Percentiles rank a stretch among this genome's conserved stretches.
Conservation (phyloP, 768 basidiomycete species). For the Panus rudis region DNA sequence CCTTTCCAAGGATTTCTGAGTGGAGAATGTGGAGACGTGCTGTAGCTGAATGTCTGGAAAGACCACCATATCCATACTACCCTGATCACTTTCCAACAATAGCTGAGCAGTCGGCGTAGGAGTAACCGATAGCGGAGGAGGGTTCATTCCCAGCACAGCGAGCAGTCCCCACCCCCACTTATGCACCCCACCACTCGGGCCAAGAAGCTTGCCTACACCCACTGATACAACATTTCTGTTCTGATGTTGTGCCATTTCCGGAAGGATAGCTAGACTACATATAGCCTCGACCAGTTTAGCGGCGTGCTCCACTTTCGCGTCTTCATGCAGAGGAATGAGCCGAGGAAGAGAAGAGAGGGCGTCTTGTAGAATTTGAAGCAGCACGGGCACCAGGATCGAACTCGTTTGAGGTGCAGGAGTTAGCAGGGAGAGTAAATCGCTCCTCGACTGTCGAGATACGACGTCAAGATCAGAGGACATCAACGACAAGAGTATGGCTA, state of each 20-base stretch:
- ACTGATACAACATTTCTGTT: constrained; percentile 33
- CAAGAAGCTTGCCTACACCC: constrained; percentile 58
- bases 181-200: constrained; percentile 78
- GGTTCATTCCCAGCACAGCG: constrained; percentile 67
- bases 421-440: constrained; percentile 42
- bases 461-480: constrained; percentile 50
- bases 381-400: constrained; percentile 42
- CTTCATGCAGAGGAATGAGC: constrained; percentile 61
- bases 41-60: constrained; percentile 60
- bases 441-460: constrained; percentile 43
- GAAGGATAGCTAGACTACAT: constrained; percentile 40
- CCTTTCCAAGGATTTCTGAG: constrained; percentile 47
- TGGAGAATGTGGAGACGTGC: constrained; percentile 43
- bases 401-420: constrained; percentile 32
- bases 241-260: not conserved
- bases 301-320: constrained; percentile 65
- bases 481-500: constrained; percentile 70
- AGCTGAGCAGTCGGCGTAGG: constrained; percentile 44
- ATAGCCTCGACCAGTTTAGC: constrained; percentile 65
- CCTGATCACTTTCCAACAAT: constrained; percentile 46
- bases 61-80: constrained; percentile 24
- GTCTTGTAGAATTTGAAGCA: constrained; percentile 58
- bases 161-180: constrained; percentile 90
- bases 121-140: constrained; percentile 43
- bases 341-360: constrained; percentile 67